Base-by-base conservation (phyloP, 805 yeast genomes). In the Saccharomyces mikatae region DNA sequence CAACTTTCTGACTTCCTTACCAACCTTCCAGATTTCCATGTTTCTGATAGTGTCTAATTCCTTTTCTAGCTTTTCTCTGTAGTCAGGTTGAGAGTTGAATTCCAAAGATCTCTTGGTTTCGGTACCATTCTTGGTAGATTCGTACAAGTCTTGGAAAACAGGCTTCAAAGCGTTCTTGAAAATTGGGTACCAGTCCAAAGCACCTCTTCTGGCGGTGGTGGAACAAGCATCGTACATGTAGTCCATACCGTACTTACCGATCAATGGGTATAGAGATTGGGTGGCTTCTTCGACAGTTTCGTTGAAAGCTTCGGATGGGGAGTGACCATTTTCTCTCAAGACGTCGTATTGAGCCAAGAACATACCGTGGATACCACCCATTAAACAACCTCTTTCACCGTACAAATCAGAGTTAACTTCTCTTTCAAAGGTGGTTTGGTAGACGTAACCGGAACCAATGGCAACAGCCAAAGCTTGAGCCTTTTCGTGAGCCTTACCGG, bases 361-460 rank as follows among this genome's bases (percentile, higher is more conserved):
- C 98, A 94, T 94, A 84, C 99, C 99, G 83, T 94, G 99, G 82
- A 94, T 92, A 84, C 98, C 98, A 76, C 98, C 99, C 99, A 92
- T 94, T 68, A 94, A 82, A 81, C 98, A 94, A 74, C 99, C 99
- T 83, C 99, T 89, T 84, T 94, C 99, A 80, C 99, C 99, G 82
- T 94, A 94, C 73, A 94, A 82, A 77, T 94, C 99, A 63, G 98
- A 91, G 89, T 87, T 89, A 72, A 94, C 99, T 81, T 94, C 99
- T 80, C 86, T 90, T 82, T 95, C 97, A 72, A 95, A 95, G 64
- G 99, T 94, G 80, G 99, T 94, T 82, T 94, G 89, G 89, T 94
- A 94, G 69, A 94, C 97, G 87, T 94, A 94, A 77, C 99, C 99
- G 60, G 98, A 91, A 77, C 99, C 99, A 72, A 94, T 88, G 75